Evolutionary conservation across 768 basidiomycete genomes (phyloP).

Genomic region (Lactarius deliciosus): DNA sequence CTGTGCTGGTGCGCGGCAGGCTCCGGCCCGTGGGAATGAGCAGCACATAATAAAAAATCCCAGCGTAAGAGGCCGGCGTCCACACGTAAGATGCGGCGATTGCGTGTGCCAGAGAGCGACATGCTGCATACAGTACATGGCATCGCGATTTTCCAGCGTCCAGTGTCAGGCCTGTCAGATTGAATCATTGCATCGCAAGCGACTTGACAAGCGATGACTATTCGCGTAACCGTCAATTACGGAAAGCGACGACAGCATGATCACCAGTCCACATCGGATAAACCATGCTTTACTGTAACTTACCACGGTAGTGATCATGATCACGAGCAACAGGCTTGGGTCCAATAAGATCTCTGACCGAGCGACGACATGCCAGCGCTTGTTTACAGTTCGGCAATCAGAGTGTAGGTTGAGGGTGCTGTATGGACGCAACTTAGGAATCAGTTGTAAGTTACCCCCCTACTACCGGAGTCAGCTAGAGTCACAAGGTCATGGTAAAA

Average conservation of each 20-base stretch:
- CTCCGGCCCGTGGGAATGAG: not conserved
- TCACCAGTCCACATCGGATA: not conserved
- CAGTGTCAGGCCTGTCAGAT: not conserved
- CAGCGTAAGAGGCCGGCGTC: not conserved
- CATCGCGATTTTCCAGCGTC: not conserved
- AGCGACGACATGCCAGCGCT: not conserved
- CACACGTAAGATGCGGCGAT: slow-evolving; percentile 2
- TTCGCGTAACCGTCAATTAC: too few species aligned
- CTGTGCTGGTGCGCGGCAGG: not conserved
- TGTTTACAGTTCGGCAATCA: not conserved
- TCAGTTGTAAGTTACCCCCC: not conserved
- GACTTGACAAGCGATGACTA: not conserved
- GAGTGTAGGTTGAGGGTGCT: not conserved
- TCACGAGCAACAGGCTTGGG: not conserved
- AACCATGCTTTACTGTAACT: not conserved
- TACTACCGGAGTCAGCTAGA: not conserved
- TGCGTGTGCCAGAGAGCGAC: not conserved
- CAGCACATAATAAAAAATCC: not conserved
- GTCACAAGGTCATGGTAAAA: not conserved
- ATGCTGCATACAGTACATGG: not conserved
- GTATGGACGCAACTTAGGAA: not conserved
- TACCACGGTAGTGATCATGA: too few species aligned
- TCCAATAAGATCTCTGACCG: not conserved
- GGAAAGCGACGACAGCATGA: too few species aligned
- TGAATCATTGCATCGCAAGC: not conserved